Evolutionary conservation across 495 filamentous ascomycete species (phyloP).

Genomic region (Rusavskia elegans): DNA sequence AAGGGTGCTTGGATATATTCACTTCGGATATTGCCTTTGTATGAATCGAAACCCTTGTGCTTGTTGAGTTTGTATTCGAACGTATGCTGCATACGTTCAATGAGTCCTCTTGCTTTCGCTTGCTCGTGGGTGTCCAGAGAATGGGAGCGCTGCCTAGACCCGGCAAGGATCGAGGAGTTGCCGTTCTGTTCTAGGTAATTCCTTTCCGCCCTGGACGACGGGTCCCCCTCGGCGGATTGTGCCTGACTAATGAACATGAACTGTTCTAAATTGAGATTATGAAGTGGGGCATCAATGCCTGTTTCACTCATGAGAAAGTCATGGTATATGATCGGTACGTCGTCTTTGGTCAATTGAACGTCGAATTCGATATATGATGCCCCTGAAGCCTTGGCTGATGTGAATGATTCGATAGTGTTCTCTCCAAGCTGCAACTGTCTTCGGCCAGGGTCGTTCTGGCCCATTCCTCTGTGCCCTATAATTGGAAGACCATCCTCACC

Average conservation of each 20-base stretch:
- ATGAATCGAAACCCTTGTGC: constrained; percentile 4
- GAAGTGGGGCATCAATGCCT: constrained; percentile 14
- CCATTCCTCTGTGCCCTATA: constrained; percentile 20
- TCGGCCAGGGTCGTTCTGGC: constrained; percentile 13
- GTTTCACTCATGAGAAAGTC: constrained; percentile 22
- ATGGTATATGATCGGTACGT: constrained; percentile 22
- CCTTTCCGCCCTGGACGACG: constrained; percentile 51
- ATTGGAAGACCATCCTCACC: constrained; percentile 1
- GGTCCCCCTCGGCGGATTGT: constrained; percentile 14
- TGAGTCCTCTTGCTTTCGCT: constrained; percentile 5
- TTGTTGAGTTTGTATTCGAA: constrained; percentile 22
- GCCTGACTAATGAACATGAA: constrained; percentile 17
- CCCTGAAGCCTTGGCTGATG: constrained; percentile 17
- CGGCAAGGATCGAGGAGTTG: background rate
- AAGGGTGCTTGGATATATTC: constrained; percentile 22
- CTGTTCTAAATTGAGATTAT: constrained; percentile 24
- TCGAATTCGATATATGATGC: constrained; percentile 27
- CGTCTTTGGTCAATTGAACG: constrained; percentile 23
- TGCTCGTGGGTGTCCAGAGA: constrained; percentile 6
- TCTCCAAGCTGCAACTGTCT: constrained; percentile 24
- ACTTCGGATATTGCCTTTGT: constrained; percentile 24
- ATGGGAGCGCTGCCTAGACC: constrained; percentile 3
- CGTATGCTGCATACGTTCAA: constrained; percentile 23
- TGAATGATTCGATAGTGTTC: constrained; percentile 24
- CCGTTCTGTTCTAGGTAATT: constrained; percentile 47